These are phyloP conservation scores for Cladorrhinum sp. DNA, from an alignment of 2,329 filamentous ascomycete species.

Conservation along the genomic window DNA sequence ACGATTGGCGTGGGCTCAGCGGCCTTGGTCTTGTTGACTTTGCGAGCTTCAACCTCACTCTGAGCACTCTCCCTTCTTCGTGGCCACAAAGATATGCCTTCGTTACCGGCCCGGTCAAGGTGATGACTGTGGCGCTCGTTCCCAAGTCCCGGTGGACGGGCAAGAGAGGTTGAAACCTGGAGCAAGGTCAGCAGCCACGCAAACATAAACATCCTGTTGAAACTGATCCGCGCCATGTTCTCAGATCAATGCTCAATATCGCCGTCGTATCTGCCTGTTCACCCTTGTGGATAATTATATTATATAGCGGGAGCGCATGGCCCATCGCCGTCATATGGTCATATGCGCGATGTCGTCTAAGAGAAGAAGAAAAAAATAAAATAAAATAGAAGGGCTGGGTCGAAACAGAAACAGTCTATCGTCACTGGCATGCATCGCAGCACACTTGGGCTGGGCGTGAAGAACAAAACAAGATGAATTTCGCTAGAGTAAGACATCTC, in stretches of 20 bases:
- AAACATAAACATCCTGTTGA: background rate
- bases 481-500: background rate
- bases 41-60: background rate
- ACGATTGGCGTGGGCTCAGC: too few species aligned
- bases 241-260: background rate
- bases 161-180: background rate
- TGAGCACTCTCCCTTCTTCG: too few species aligned
- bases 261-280: background rate
- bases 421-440: slow-evolving; percentile 5
- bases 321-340: background rate
- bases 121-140: background rate
- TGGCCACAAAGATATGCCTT: too few species aligned
- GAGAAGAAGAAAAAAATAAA: background rate
- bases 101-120: background rate
- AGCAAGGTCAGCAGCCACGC: background rate
- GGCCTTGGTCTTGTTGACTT: background rate
- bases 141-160: background rate
- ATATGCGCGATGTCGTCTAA: too few species aligned
- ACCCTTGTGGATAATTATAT: background rate
- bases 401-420: background rate
- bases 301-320: background rate
- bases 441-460: background rate
- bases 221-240: background rate
- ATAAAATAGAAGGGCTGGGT: background rate
- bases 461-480: background rate